Evolutionary conservation across 768 basidiomycete species (phyloP), one percentile per base, ranked within the genome.

Genomic region (Phanerochaete sordida): DNA sequence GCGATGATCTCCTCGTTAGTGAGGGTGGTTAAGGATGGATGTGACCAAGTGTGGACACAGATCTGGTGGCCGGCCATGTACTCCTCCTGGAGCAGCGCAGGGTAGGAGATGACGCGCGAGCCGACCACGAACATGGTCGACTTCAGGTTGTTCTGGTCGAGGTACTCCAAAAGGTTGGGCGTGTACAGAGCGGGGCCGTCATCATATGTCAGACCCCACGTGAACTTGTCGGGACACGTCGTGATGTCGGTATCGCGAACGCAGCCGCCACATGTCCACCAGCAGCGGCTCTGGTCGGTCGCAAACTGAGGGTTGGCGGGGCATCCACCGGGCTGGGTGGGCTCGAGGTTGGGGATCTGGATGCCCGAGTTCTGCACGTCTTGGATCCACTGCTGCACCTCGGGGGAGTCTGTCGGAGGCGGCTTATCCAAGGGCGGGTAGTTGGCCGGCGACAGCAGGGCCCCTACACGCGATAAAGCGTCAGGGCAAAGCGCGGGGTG

Each of bases 51-150:
- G 73, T 84, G 83, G 1, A 82, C 79, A 6, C 84, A 87, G 63
- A 95, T 83, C 67, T 96, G 93, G 68, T 96, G 91, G 6, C 85
- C 83, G 31, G 69, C 69, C 79, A 92, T 83, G 76, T 91, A 93
- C 76, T 94, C 84, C 19, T 80, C 73, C 68, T 90, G 91, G 8
- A 92, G 74, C 65, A 84, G 84, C 24, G 75, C 71, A 1, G 91
- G 91, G 72, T 85, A 83, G 0, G 84, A 85, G 62, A 93, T 81
- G 48, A 76, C 84, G 54, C 93, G 86, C 21, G 92, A 93, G 49
- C 93, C 91, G 61, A 94, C 90, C 61, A 86, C 81, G 72, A 94
- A 96, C 80, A 95, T 93, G 0, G 94, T 96, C 2, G 91, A 81
- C 69, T 84, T 86, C 70, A 95, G 77, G 53, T 85, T 75, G 52